These are phyloP conservation scores for Halocafeteria seosinensis DNA, from an alignment of 108 stramenopile species.

Conservation along the genomic window DNA sequence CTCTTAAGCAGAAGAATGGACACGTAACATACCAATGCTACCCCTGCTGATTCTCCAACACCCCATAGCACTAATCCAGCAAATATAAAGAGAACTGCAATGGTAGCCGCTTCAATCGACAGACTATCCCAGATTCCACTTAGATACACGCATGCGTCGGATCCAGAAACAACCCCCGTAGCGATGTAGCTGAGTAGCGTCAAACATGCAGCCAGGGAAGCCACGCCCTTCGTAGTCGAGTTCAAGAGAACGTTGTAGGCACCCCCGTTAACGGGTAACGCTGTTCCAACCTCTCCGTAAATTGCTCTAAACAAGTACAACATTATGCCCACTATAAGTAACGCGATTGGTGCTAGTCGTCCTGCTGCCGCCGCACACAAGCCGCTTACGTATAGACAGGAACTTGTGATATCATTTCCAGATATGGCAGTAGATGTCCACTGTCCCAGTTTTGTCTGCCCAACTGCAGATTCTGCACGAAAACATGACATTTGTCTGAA, in stretches of 20 bases:
- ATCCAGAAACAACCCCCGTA: constrained; percentile 37
- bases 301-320: constrained; percentile 47
- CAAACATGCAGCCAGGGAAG: constrained; percentile 24
- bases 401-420: constrained; percentile 46
- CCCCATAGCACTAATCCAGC: constrained; percentile 31
- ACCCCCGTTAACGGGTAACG: constrained; percentile 53
- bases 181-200: constrained; percentile 52
- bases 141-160: constrained; percentile 40
- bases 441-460: constrained; percentile 20
- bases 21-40: too few species aligned
- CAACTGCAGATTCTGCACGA: not conserved
- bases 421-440: constrained; percentile 47
- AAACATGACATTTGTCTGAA: not conserved
- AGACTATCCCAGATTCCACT: constrained; percentile 26
- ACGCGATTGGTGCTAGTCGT: constrained; percentile 44
- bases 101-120: constrained; percentile 21
- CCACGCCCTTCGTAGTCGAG: constrained; percentile 41
- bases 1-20: too few species aligned
- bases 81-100: constrained; percentile 39
- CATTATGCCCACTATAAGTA: constrained; percentile 37
- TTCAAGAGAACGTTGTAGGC: constrained; percentile 52
- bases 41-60: constrained; percentile 42
- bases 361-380: constrained; percentile 38
- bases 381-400: constrained; percentile 40
- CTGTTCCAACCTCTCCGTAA: constrained; percentile 50